Evolutionary conservation across 2,329 filamentous ascomycete species (phyloP), one percentile per base, ranked within the genome.

Genomic region (Metarhizium humberi): DNA sequence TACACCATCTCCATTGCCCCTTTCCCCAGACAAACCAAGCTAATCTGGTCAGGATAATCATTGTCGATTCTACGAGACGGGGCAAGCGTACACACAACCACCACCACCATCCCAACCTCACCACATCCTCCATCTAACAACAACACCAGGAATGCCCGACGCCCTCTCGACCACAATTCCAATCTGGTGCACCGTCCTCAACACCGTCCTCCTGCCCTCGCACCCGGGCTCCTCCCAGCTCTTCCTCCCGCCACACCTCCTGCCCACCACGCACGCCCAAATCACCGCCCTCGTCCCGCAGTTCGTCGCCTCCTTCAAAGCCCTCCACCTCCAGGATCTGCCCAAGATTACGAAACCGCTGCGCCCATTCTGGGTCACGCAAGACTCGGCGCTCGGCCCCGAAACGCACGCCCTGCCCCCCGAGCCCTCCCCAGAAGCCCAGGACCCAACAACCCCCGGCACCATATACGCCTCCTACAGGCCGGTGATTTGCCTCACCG

Each of bases 141-240:
- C 49, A 36, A 50, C 47, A 40, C 56, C 48, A 87, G 85, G 82
- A 62, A 95, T 97, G 85, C 92, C 94, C 1, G 94, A 99, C 72
- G 92, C 94, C 16, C 78, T 99, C 18, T 90, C 88, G 63, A 96
- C 96, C 70, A 97, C 94, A 0, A 78, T 97, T 30, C 92, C 94
- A 2, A 88, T 96, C 59, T 99, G 94, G 94, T 92, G 88, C 70
- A 83, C 86, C 58, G 89, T 96, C 18, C 72, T 96, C 63, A 97
- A 97, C 71, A 78, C 80, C 50, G 75, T 84, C 3, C 74, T 97
- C 4, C 95, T 96, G 67, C 86, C 88, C 0, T 71, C 76, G 20
- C 61, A 74, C 52, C 67, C 72, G 4, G 58, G 67, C 8, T 67
- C 61, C 2, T 76, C 86, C 63, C 62, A 69, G 1, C 77, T 97